A percentile compares a stretch with the other conserved stretches of the same genome.
Evolutionary conservation across 2,329 filamentous ascomycete species (phyloP).

Genomic region (Coniella lustricola): DNA sequence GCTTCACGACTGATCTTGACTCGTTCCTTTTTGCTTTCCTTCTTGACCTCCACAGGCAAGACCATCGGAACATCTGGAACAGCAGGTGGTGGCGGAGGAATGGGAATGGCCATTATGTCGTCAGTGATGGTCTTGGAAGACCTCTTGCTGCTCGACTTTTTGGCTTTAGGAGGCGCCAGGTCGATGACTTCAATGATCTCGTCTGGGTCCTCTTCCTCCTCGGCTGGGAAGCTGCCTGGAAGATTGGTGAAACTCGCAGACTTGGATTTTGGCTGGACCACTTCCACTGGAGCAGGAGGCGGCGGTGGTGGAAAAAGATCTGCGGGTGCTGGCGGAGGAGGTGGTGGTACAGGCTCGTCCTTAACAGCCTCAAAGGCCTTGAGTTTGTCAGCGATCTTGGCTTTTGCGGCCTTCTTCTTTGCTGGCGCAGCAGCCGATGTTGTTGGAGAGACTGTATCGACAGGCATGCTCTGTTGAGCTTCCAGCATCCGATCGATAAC

Average conservation of each 20-base stretch:
- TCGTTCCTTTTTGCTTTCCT: constrained; percentile 64
- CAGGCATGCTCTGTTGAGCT: neutral
- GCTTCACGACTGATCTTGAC: constrained; percentile 67
- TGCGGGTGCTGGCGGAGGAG: constrained; percentile 24
- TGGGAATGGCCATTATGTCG: constrained; percentile 25
- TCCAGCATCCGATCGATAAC: constrained; percentile 9
- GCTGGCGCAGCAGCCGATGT: constrained; percentile 19
- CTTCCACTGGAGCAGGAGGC: constrained; percentile 30
- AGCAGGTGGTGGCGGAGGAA: constrained; percentile 37
- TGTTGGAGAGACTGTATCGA: neutral
- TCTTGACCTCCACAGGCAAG: constrained; percentile 49
- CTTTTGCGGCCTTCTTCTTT: constrained; percentile 42
- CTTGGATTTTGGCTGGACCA: constrained; percentile 31
- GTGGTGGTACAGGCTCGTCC: constrained; percentile 29
- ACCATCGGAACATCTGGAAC: constrained; percentile 42
- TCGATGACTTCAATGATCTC: constrained; percentile 46
- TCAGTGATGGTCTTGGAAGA: constrained; percentile 30
- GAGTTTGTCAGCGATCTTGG: constrained; percentile 50
- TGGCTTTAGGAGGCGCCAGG: constrained; percentile 36
- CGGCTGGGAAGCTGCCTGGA: constrained; percentile 52
- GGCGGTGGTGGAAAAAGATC: constrained; percentile 29
- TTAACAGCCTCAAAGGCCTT: constrained; percentile 45
- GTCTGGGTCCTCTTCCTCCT: constrained; percentile 32
- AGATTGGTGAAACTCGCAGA: constrained; percentile 35
- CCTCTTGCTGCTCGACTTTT: constrained; percentile 37